These are phyloP conservation scores for Alternaria sp. DNA, from an alignment of 2,329 filamentous ascomycete genomes.

Conservation along the genomic window DNA sequence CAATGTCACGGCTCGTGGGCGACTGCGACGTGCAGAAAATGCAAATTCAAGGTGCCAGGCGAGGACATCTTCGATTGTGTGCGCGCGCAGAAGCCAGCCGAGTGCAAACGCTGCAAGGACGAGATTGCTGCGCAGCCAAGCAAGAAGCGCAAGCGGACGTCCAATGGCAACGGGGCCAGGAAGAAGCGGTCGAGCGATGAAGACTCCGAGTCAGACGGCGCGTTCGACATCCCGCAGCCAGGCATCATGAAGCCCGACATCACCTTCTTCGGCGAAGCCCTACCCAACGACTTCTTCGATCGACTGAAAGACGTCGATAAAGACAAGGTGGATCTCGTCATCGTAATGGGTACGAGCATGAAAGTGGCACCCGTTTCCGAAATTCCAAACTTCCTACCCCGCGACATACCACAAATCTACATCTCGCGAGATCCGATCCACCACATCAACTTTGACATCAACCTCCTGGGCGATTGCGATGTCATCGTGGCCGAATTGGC, in stretches of 20 bases:
- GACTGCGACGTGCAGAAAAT: constrained; percentile 87
- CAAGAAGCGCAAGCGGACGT: constrained; percentile 62
- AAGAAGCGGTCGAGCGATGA: constrained; percentile 61
- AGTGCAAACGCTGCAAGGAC: constrained; percentile 75
- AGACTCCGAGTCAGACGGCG: constrained; percentile 65
- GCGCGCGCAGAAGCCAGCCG: constrained; percentile 75
- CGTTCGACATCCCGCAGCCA: constrained; percentile 71
- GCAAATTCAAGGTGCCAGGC: constrained; percentile 75
- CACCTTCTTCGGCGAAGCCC: constrained; percentile 93
- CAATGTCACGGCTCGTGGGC: constrained; percentile 98
- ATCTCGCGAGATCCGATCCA: constrained; percentile 83
- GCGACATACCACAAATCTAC: constrained; percentile 87
- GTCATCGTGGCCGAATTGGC: constrained; percentile 88
- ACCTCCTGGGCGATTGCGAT: constrained; percentile 95
- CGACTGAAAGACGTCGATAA: constrained; percentile 84
- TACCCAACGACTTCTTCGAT: constrained; percentile 82
- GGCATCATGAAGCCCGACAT: constrained; percentile 97
- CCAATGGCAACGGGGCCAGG: constrained; percentile 53
- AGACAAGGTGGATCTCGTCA: constrained; percentile 82
- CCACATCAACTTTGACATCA: constrained; percentile 96
- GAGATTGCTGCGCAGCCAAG: constrained; percentile 60
- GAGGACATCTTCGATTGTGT: constrained; percentile 83
- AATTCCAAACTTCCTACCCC: constrained; percentile 80
- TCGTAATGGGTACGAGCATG: constrained; percentile 94
- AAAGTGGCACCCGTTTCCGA: constrained; percentile 96